phyloP scores from a whole-genome alignment of 2,329 filamentous ascomycete genomes.

The Aurifilum marmelostoma region DNA sequence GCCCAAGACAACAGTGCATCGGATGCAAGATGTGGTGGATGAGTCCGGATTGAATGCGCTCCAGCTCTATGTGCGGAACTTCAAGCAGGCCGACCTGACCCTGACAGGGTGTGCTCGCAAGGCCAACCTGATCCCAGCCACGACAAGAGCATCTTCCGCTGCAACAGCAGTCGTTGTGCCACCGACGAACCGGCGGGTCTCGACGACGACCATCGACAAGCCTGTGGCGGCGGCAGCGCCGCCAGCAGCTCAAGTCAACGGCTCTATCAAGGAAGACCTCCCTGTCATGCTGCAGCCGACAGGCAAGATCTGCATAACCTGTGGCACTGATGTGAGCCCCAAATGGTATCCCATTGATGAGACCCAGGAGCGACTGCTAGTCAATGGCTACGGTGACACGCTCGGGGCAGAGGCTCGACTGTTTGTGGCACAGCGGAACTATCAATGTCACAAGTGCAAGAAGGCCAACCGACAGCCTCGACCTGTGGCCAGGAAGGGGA shows the following conservation, averaged over 20 bases:
- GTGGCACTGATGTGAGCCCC: slow-evolving; percentile 71
- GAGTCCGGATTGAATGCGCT: slow-evolving; percentile 76
- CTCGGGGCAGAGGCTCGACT: slow-evolving; percentile 61
- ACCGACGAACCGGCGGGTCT: slow-evolving; percentile 57
- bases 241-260: slow-evolving; percentile 33
- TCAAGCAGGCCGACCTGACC: slow-evolving; percentile 91
- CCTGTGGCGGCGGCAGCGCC: slow-evolving; percentile 27
- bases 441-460: slow-evolving; percentile 77
- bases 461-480: slow-evolving; percentile 54
- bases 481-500: slow-evolving; percentile 34
- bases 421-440: slow-evolving; percentile 62
- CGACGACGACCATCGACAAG: slow-evolving; percentile 50
- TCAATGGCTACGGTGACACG: slow-evolving; percentile 54
- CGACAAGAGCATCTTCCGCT: slow-evolving; percentile 56
- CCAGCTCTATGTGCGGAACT: slow-evolving; percentile 84
- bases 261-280: slow-evolving; percentile 35
- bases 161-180: slow-evolving; percentile 37
- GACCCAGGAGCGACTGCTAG: slow-evolving; percentile 54
- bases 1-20: slow-evolving; percentile 74
- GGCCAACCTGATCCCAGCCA: slow-evolving; percentile 74
- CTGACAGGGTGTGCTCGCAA: slow-evolving; percentile 92
- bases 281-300: slow-evolving; percentile 42
- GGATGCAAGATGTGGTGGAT: slow-evolving; percentile 75
- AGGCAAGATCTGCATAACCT: slow-evolving; percentile 65
- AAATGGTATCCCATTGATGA: slow-evolving; percentile 70